Base-by-base conservation (phyloP, 2,329 filamentous ascomycete species). In the Neofusicoccum laricinum region DNA sequence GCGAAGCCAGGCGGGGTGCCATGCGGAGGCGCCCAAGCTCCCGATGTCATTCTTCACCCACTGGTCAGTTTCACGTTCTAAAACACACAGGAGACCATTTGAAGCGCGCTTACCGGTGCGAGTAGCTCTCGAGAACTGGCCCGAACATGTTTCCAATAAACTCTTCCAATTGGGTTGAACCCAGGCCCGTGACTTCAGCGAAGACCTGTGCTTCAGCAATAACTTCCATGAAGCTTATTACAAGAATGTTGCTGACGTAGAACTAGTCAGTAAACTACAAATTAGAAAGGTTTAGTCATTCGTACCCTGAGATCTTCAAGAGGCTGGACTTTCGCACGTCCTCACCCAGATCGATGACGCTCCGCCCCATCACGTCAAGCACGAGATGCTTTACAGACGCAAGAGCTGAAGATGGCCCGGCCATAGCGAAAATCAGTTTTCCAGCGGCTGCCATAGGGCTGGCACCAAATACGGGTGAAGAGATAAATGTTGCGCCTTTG, bases 61-160 rank as follows among this genome's bases (percentile, higher is more conserved):
- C 2, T 14, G 1, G n/a, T 48, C n/a, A 48, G 45, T 30, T 6
- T 30, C 19, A 11, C 17, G 7, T 48, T 19, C 2, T n/a, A n/a
- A n/a, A n/a, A n/a, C 3, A 1, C 10, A n/a, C 14, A 30, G 2
- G 1, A 46, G 12, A 5, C 1, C 4, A 30, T 30, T 7, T 2
- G 4, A 3, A 14, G 45, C 15, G 45, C 12, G 8, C 45, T 1
- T 6, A 48, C 45, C 45, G 66, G 34, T 68, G 71, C 0, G 72
- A 75, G 58, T 71, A 72, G 41, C 69, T 70, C 45, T 70, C 64
- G 2, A 72, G 62, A 4, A 73, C 65, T 1, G 69, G 64, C 2
- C 73, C 72, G 34, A 73, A 75, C 64, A 75, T 74, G 48, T 71
- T 66, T 8, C 69, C 67, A 3, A 75, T 68, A 51, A 75, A 67